Conservation (phyloP, 805 yeast species). For the Lachancea nothofagi region DNA sequence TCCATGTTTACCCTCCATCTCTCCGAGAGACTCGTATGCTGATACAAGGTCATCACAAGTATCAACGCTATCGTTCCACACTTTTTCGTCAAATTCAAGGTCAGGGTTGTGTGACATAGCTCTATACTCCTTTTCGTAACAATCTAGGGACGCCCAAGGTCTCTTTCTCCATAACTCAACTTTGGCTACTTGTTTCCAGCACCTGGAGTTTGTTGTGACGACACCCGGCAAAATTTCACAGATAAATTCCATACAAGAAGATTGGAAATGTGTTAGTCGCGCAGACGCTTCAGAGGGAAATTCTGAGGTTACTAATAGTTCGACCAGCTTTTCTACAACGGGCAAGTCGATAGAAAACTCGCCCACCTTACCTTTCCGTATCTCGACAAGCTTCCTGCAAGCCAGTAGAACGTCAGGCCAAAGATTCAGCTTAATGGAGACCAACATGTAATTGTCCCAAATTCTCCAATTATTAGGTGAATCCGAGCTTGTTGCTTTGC, state of each 20-base stretch:
- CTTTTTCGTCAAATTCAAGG: constrained; percentile 50
- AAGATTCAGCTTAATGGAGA: constrained; percentile 74
- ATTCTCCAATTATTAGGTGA: constrained; percentile 78
- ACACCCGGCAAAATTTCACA: constrained; percentile 63
- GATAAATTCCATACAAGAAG: constrained; percentile 63
- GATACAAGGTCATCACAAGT: constrained; percentile 73
- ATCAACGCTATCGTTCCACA: constrained; percentile 77
- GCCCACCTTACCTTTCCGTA: constrained; percentile 51
- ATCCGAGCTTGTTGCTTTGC: constrained; percentile 70
- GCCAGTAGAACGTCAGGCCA: constrained; percentile 88
- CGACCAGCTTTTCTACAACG: constrained; percentile 67
- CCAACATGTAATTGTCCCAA: constrained; percentile 80
- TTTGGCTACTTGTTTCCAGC: constrained; percentile 80
- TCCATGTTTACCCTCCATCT: constrained; percentile 67
- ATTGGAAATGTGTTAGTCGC: constrained; percentile 57
- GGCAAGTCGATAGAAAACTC: constrained; percentile 70
- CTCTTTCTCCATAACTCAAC: constrained; percentile 81
- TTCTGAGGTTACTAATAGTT: constrained; percentile 49
- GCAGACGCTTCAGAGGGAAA: constrained; percentile 37
- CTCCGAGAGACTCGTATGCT: constrained; percentile 86
- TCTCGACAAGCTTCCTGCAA: constrained; percentile 52
- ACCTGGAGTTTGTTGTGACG: constrained; percentile 51
- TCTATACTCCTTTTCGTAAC: constrained; percentile 82
- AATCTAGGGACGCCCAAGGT: constrained; percentile 85
- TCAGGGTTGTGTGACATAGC: constrained; percentile 62